Conservation (phyloP, 148 eudicot genomes). For the Rheum nobile region DNA sequence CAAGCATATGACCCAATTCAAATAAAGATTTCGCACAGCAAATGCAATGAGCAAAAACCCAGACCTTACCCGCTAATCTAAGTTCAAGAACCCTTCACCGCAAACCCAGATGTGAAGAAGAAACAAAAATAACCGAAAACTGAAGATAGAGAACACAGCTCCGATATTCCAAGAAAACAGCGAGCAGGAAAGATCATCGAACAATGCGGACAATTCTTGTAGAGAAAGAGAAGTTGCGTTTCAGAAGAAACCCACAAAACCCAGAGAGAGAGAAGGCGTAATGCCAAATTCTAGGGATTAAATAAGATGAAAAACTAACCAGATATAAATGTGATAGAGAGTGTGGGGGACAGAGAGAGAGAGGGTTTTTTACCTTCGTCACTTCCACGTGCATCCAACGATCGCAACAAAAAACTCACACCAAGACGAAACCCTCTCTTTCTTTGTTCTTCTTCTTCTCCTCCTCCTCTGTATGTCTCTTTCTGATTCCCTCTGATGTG, state of each 20-base stretch:
- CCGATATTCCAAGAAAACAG: background rate
- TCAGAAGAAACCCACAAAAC: conserved; percentile 4
- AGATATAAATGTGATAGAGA: conserved; percentile 6
- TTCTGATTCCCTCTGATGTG: background rate
- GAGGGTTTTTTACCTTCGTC: background rate
- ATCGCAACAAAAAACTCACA: conserved; percentile 4
- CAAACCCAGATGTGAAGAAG: background rate
- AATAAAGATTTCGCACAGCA: background rate
- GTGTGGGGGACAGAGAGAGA: background rate
- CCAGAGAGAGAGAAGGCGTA: background rate
- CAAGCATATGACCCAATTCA: background rate
- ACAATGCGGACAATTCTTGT: background rate
- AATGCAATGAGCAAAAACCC: background rate
- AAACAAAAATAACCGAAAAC: background rate
- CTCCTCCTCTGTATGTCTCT: background rate
- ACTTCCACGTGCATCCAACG: conserved; percentile 8
- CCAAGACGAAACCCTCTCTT: conserved; percentile 6
- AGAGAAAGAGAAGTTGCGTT: background rate
- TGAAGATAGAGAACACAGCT: background rate
- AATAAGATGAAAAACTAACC: background rate
- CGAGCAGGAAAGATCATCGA: background rate
- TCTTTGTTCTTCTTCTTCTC: background rate
- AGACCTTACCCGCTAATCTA: background rate
- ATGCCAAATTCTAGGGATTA: conserved; percentile 1
- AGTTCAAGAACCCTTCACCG: background rate